Percentiles rank a stretch among this genome's conserved stretches.
Conservation (phyloP, 1,284 basidiomycete species). For the Sporisorium sorghi region DNA sequence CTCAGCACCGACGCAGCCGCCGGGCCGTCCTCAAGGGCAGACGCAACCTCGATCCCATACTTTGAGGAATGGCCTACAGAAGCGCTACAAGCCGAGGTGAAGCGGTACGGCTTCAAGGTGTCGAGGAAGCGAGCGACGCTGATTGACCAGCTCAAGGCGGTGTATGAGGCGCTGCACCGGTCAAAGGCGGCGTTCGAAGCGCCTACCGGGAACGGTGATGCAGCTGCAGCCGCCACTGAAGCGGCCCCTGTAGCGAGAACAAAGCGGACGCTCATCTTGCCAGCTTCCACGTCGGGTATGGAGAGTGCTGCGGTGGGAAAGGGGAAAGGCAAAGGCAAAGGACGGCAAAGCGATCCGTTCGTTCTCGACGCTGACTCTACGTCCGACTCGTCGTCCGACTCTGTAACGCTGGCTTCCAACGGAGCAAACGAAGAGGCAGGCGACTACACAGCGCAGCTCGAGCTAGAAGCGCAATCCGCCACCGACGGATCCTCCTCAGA, state of each 20-base stretch:
- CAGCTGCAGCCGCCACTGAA: background rate
- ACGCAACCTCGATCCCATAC: background rate
- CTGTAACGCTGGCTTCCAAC: background rate
- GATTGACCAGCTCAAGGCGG: constrained; percentile 38
- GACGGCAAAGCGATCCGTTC: constrained; percentile 43
- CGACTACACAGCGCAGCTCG: constrained; percentile 30
- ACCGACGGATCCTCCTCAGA: constrained; percentile 32
- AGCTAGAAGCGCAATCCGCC: constrained; percentile 27
- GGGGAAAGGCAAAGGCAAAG: constrained; percentile 24
- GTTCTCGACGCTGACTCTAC: constrained; percentile 25
- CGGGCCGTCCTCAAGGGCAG: background rate
- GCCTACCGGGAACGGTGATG: background rate
- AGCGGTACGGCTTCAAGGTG: constrained; percentile 45
- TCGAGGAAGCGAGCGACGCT: constrained; percentile 32
- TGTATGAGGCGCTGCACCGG: constrained; percentile 26
- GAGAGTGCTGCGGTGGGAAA: background rate
- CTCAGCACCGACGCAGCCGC: constrained; percentile 7
- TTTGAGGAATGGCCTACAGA: constrained; percentile 35
- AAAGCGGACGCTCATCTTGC: constrained; percentile 15
- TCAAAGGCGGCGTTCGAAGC: constrained; percentile 7
- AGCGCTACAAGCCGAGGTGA: constrained; percentile 37
- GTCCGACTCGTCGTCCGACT: constrained; percentile 4
- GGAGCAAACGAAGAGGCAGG: constrained; percentile 2
- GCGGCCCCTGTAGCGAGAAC: background rate
- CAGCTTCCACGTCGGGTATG: background rate